Percentiles rank a stretch among this genome's conserved stretches.
These are phyloP conservation scores for Penstemon newberryi DNA, from an alignment of 257 asterid species.

Conservation along the genomic window DNA sequence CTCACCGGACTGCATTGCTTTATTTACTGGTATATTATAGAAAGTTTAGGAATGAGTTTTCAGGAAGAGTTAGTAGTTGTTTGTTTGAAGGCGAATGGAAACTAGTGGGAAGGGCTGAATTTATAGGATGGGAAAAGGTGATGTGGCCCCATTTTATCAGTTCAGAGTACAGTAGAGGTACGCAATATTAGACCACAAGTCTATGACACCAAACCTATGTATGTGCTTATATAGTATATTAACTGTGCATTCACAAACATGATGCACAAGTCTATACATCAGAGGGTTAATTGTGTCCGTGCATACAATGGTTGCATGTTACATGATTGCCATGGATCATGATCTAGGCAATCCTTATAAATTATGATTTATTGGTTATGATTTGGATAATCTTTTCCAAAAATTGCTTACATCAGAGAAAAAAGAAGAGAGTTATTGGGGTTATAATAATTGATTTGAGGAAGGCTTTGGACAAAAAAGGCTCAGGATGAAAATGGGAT, in stretches of 20 bases:
- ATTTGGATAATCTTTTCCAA: constrained; percentile 36
- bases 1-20: constrained; percentile 70
- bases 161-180: constrained; percentile 48
- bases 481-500: constrained; percentile 28
- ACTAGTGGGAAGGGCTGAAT: constrained; percentile 44
- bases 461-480: constrained; percentile 29
- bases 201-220: constrained; percentile 39
- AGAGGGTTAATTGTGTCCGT: constrained; percentile 25
- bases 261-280: constrained; percentile 27
- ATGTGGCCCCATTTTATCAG: constrained; percentile 38
- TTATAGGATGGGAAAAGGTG: constrained; percentile 56
- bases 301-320: constrained; percentile 29
- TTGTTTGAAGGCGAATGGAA: constrained; percentile 47
- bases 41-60: constrained; percentile 27
- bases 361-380: constrained; percentile 22
- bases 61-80: constrained; percentile 21
- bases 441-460: constrained; percentile 42
- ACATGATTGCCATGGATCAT: constrained; percentile 31
- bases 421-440: constrained; percentile 29
- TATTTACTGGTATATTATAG: background rate
- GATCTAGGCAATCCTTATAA: constrained; percentile 23
- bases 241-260: background rate
- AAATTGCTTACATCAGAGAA: constrained; percentile 34
- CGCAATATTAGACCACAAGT: constrained; percentile 45
- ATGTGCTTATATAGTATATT: constrained; percentile 30